These are phyloP conservation scores for Russula lepida DNA, from an alignment of 768 basidiomycete species.

Conservation along the genomic window DNA sequence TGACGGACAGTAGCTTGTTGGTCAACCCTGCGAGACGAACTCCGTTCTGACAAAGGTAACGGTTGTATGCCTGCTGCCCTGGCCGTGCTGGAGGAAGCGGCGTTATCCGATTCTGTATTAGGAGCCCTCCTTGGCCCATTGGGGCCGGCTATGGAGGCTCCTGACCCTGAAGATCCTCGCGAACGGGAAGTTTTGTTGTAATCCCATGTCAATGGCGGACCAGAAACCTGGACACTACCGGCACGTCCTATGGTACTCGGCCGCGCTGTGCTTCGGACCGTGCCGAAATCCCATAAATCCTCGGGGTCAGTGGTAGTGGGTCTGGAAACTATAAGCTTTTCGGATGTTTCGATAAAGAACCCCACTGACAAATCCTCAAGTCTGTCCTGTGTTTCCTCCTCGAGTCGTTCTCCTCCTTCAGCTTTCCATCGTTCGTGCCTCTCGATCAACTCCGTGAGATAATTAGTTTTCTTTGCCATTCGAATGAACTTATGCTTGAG, in stretches of 20 bases:
- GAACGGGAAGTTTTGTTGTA: constrained; percentile 45
- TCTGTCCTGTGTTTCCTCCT: constrained; percentile 59
- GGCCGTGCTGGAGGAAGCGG: constrained; percentile 34
- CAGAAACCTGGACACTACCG: constrained; percentile 49
- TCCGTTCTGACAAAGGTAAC: constrained; percentile 31
- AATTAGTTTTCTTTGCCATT: constrained; percentile 90
- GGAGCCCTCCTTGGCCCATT: constrained; percentile 24
- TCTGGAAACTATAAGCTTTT: constrained; percentile 28
- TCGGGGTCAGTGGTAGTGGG: constrained; percentile 53
- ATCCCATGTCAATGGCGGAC: constrained; percentile 73
- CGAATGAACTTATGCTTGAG: constrained; percentile 94
- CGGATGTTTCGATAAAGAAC: neutral
- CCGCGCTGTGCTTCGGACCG: constrained; percentile 64
- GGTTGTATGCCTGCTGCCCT: constrained; percentile 56
- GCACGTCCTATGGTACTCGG: constrained; percentile 56
- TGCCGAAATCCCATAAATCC: constrained; percentile 97
- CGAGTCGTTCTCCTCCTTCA: constrained; percentile 70
- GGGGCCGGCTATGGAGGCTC: constrained; percentile 29
- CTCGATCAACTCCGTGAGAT: constrained; percentile 93
- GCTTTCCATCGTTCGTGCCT: constrained; percentile 89
- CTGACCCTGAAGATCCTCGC: constrained; percentile 33
- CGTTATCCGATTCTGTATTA: constrained; percentile 25
- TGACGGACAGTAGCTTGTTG: constrained; percentile 68
- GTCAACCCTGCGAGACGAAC: constrained; percentile 33
- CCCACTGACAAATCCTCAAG: constrained; percentile 54